A percentile compares a stretch with the other conserved stretches of the same genome.
Conservation (phyloP, 192 early-diverging fungal genomes). For the Backusella liffmaniae region DNA sequence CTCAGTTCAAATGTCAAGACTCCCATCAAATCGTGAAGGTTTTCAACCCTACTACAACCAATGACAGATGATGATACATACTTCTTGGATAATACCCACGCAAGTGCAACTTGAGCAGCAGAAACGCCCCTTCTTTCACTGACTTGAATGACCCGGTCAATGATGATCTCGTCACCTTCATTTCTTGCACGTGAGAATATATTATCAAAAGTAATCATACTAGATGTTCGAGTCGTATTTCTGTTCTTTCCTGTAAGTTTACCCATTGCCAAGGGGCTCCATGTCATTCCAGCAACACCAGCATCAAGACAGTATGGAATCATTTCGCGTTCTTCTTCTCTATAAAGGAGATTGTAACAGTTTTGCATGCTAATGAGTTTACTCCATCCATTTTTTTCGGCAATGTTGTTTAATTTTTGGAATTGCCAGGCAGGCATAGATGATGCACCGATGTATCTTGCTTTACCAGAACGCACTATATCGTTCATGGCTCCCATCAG, state of each 20-base stretch:
- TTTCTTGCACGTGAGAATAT: not conserved
- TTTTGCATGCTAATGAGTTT: slow-evolving; percentile 52
- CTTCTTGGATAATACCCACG: slow-evolving; percentile 26
- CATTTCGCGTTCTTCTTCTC: slow-evolving; percentile 63
- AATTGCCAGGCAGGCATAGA: slow-evolving; percentile 49
- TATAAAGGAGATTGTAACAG: slow-evolving; percentile 40
- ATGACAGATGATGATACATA: slow-evolving; percentile 20
- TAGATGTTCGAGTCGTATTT: not conserved
- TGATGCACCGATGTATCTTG: slow-evolving; percentile 39
- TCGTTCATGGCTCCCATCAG: slow-evolving; percentile 40
- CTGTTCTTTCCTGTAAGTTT: slow-evolving; percentile 32
- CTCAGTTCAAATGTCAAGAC: slow-evolving; percentile 20
- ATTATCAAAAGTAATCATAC: not conserved
- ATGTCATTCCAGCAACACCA: slow-evolving; percentile 46
- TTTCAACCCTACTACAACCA: slow-evolving; percentile 18
- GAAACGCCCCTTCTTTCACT: slow-evolving; percentile 21
- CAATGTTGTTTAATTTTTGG: slow-evolving; percentile 40
- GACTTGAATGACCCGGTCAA: slow-evolving; percentile 22
- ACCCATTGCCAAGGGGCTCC: slow-evolving; percentile 51
- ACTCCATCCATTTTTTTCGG: slow-evolving; percentile 50
- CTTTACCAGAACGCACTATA: slow-evolving; percentile 41
- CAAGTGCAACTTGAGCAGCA: slow-evolving; percentile 28
- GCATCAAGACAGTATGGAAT: slow-evolving; percentile 42
- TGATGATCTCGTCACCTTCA: slow-evolving; percentile 5
- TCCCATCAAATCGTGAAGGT: slow-evolving; percentile 24